Percentiles rank a stretch among this genome's conserved stretches.
Evolutionary conservation across 1,139 yeast species (phyloP).

Genomic region (Chernovozyma aurita): DNA sequence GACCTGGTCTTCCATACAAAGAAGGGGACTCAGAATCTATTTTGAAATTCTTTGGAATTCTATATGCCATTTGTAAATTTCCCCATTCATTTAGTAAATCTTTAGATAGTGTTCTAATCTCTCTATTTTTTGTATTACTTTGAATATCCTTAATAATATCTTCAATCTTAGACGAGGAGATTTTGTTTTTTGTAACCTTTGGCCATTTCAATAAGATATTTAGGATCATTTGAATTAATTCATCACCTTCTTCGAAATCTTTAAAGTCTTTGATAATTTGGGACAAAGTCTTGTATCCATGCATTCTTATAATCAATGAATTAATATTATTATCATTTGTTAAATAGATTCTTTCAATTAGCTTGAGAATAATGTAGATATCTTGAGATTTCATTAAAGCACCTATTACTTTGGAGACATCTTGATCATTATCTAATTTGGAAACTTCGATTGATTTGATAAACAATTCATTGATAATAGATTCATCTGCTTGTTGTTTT

Average conservation of each 20-base stretch:
- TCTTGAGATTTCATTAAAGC: constrained; percentile 78
- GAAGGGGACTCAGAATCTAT: constrained; percentile 6
- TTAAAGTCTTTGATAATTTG: constrained; percentile 45
- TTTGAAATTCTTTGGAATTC: constrained; percentile 57
- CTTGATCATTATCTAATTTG: constrained; percentile 47
- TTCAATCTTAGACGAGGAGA: constrained; percentile 76
- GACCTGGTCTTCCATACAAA: constrained; percentile 12
- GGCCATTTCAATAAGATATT: constrained; percentile 73
- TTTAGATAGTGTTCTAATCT: constrained; percentile 33
- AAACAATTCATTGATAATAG: constrained; percentile 59
- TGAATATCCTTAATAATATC: constrained; percentile 49
- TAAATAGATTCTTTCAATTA: constrained; percentile 61
- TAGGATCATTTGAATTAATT: constrained; percentile 44
- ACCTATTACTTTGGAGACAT: constrained; percentile 77
- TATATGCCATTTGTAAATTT: constrained; percentile 70
- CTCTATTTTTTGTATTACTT: constrained; percentile 22
- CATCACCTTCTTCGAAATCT: constrained; percentile 17
- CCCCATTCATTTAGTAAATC: constrained; percentile 67
- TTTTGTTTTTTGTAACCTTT: constrained; percentile 72
- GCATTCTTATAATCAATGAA: constrained; percentile 64
- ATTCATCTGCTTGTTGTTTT: constrained; percentile 52
- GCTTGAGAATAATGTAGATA: constrained; percentile 55
- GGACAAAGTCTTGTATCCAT: constrained; percentile 81
- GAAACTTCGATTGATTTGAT: constrained; percentile 54
- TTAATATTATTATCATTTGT: constrained; percentile 56